Percentiles rank a stretch among this genome's conserved stretches.
These are phyloP conservation scores for Arctium lappa DNA, from an alignment of 129 eudicot species.

Conservation along the genomic window DNA sequence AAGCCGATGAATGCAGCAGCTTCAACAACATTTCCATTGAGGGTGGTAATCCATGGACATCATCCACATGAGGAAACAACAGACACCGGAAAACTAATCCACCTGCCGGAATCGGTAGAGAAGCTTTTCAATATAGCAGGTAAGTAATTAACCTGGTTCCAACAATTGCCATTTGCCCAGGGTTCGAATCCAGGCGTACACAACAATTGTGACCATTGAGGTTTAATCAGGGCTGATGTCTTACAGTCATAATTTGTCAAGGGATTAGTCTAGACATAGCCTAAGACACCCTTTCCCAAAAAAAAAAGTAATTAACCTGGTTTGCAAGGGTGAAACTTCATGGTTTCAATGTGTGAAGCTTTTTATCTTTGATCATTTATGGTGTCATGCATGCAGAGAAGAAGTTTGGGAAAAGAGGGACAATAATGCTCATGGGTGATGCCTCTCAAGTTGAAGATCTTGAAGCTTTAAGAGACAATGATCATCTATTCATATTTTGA, in stretches of 20 bases:
- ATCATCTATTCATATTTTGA: constrained; percentile 48
- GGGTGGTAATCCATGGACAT: constrained; percentile 73
- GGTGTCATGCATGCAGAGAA: constrained; percentile 40
- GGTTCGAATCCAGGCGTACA: too few relatives aligned
- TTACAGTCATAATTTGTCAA: too few relatives aligned
- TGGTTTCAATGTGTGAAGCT: background rate
- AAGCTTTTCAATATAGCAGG: constrained; percentile 65
- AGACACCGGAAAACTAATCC: constrained; percentile 54
- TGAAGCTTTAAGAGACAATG: constrained; percentile 56
- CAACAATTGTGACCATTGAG: too few relatives aligned
- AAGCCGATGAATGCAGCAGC: constrained; percentile 12
- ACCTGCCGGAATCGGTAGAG: constrained; percentile 53
- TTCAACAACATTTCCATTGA: constrained; percentile 20
- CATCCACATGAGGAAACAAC: constrained; percentile 47
- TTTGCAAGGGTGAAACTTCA: background rate
- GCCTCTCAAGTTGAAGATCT: constrained; percentile 65
- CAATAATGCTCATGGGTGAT: constrained; percentile 47
- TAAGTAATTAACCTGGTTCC: constrained; percentile 9
- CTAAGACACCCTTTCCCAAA: too few relatives aligned
- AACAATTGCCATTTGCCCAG: too few relatives aligned
- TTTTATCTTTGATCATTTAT: background rate
- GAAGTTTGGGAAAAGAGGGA: constrained; percentile 53
- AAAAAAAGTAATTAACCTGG: background rate
- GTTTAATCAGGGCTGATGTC: too few relatives aligned
- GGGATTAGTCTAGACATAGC: too few relatives aligned